Conservation (phyloP, 805 yeast genomes). For the Metschnikowia henanensis region DNA sequence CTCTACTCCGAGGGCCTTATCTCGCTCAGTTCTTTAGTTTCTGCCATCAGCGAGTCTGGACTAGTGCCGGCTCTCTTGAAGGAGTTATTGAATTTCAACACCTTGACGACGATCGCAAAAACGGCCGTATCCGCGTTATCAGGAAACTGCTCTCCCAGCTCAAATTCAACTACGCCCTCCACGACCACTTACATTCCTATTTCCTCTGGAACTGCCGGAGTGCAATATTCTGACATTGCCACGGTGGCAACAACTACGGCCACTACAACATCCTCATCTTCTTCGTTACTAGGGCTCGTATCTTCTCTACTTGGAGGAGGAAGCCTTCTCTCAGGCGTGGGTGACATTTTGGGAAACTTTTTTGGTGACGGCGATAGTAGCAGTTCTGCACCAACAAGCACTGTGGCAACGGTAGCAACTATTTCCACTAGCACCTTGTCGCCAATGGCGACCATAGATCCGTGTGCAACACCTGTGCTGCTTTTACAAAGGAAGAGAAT, state of each 20-base stretch:
- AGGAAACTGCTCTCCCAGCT: conserved; percentile 25
- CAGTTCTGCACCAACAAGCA: conserved; percentile 12
- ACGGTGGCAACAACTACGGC: background rate
- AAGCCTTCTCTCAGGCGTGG: conserved; percentile 1
- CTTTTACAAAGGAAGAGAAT: conserved; percentile 9
- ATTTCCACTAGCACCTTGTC: background rate
- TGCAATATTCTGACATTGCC: background rate
- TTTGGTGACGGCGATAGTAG: conserved; percentile 11
- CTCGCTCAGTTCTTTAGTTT: conserved; percentile 25
- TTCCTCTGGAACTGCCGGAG: background rate
- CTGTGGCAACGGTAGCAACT: background rate
- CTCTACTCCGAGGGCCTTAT: conserved; percentile 32
- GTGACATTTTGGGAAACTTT: conserved; percentile 12
- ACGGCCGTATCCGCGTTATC: conserved; percentile 39
- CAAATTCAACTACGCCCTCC: conserved; percentile 1
- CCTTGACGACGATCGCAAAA: conserved; percentile 33
- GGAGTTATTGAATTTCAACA: conserved; percentile 32
- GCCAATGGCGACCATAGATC: conserved; percentile 2
- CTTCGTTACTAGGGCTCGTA: conserved; percentile 2
- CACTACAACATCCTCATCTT: conserved; percentile 3
- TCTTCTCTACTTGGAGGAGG: conserved; percentile 6
- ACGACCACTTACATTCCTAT: background rate
- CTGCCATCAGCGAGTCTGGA: conserved; percentile 33
- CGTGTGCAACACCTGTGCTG: conserved; percentile 12
- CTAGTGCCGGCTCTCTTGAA: conserved; percentile 35